Percentiles rank a stretch among this genome's conserved stretches.
Evolutionary conservation across 352 stramenopile genomes (phyloP).

Genomic region (Plasmopara viticola): DNA sequence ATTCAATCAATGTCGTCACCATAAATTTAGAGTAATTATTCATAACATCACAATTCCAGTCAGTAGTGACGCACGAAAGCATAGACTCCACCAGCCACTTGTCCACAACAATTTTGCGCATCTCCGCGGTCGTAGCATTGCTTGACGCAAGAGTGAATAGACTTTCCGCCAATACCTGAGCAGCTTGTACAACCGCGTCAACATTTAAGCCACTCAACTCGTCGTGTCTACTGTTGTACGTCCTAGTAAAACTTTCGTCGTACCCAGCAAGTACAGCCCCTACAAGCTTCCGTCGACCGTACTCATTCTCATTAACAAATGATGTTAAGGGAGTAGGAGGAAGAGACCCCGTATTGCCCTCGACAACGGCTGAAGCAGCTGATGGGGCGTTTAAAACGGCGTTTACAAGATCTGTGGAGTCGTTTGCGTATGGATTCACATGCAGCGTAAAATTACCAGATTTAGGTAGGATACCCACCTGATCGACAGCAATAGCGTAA

Average conservation of each 20-base stretch:
- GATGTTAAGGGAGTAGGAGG: slow-evolving; percentile 60
- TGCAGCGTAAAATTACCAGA: slow-evolving; percentile 62
- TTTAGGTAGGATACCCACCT: slow-evolving; percentile 52
- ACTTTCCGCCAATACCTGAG: slow-evolving; percentile 67
- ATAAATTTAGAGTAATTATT: slow-evolving; percentile 51
- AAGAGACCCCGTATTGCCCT: slow-evolving; percentile 36
- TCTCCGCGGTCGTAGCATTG: slow-evolving; percentile 33
- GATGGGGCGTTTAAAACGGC: slow-evolving; percentile 46
- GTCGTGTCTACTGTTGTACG: slow-evolving; percentile 71
- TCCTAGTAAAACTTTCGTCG: slow-evolving; percentile 39
- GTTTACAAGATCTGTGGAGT: slow-evolving; percentile 37
- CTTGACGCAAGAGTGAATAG: slow-evolving; percentile 56
- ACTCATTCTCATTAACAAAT: slow-evolving; percentile 73
- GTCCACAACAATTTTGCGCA: slow-evolving; percentile 47
- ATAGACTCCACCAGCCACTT: slow-evolving; percentile 47
- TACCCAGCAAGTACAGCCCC: slow-evolving; percentile 67
- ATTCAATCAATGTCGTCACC: slow-evolving; percentile 61
- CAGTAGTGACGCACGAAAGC: slow-evolving; percentile 44
- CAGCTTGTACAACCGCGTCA: slow-evolving; percentile 46
- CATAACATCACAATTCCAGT: slow-evolving; percentile 77
- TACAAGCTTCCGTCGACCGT: slow-evolving; percentile 49
- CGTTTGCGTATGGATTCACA: slow-evolving; percentile 54
- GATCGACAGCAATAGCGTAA: slow-evolving; percentile 73
- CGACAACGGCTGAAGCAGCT: slow-evolving; percentile 25
- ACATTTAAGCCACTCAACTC: slow-evolving; percentile 39